These are phyloP conservation scores for Salix brachista DNA, from an alignment of 345 rosid genomes.

Conservation along the genomic window DNA sequence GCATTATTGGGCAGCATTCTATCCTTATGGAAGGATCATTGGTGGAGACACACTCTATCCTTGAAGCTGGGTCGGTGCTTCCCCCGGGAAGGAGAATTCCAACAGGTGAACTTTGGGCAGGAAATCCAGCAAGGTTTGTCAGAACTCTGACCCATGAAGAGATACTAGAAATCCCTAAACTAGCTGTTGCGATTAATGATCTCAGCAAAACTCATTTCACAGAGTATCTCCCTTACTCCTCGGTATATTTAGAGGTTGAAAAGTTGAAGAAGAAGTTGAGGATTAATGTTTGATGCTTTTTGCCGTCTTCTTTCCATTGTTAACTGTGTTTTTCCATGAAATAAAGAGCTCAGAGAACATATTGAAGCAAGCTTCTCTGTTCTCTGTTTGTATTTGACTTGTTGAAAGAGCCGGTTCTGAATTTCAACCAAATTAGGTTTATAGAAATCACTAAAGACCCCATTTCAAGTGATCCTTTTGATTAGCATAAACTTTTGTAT, in stretches of 20 bases:
- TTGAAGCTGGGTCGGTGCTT: constrained; percentile 93
- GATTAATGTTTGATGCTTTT: constrained; percentile 45
- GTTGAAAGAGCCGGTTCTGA: constrained; percentile 17
- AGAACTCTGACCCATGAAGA: constrained; percentile 84
- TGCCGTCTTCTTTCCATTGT: constrained; percentile 12
- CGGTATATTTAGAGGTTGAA: constrained; percentile 91
- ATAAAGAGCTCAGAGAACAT: constrained; percentile 59
- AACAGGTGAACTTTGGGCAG: constrained; percentile 95
- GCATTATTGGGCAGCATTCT: constrained; percentile 93
- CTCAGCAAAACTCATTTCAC: constrained; percentile 66
- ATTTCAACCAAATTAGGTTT: constrained; percentile 17
- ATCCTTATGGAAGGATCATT: constrained; percentile 97
- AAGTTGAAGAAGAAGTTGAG: constrained; percentile 74
- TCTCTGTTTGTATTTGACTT: constrained; percentile 21
- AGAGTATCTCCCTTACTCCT: constrained; percentile 92
- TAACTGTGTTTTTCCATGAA: constrained; percentile 37
- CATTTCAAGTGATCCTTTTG: neutral
- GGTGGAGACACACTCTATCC: constrained; percentile 81
- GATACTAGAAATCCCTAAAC: constrained; percentile 88
- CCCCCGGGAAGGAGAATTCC: constrained; percentile 98
- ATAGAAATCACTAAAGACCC: constrained; percentile 7
- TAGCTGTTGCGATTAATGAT: constrained; percentile 89
- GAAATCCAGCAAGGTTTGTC: constrained; percentile 91
- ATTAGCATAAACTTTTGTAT: too few relatives aligned
- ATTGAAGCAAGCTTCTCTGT: constrained; percentile 22